Percentiles rank a stretch among this genome's conserved stretches.
Conservation (phyloP, 139 green algal species). For the Spirogloea muscicola region DNA sequence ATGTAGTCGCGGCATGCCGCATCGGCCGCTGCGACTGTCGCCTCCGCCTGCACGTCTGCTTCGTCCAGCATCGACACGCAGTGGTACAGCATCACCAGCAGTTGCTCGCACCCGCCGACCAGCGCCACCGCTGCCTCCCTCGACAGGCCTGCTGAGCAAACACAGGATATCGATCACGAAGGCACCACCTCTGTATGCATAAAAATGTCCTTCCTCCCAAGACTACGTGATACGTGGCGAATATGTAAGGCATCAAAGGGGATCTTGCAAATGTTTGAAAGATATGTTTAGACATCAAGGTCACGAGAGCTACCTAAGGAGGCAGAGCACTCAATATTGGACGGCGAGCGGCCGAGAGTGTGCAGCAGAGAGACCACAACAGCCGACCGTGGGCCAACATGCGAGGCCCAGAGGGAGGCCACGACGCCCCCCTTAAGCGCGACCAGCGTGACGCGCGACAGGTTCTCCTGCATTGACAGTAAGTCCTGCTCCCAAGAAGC, state of each 20-base stretch:
- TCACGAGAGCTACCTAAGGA: conserved; percentile 10
- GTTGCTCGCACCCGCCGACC: conserved; percentile 34
- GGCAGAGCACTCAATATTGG: conserved; percentile 9
- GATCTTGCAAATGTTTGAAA: too few species aligned
- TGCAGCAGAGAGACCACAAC: conserved; percentile 13
- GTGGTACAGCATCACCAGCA: conserved; percentile 35
- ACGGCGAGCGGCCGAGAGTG: conserved; percentile 2
- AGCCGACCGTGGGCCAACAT: neutral
- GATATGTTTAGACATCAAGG: too few species aligned
- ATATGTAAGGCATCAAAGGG: too few species aligned
- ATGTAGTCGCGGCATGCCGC: conserved; percentile 24
- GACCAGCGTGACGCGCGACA: conserved; percentile 5
- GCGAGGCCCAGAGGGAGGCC: neutral
- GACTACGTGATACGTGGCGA: too few species aligned
- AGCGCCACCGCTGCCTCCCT: neutral
- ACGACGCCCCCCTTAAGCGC: conserved; percentile 25
- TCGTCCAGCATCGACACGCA: conserved; percentile 9
- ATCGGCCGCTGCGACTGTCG: conserved; percentile 5
- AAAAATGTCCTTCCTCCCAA: too few species aligned
- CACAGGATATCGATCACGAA: too few species aligned
- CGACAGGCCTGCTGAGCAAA: too few species aligned
- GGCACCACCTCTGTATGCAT: too few species aligned
- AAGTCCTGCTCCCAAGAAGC: too few species aligned
- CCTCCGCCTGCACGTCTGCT: neutral
- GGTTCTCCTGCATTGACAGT: conserved; percentile 29